These are phyloP conservation scores for Xylaria sp. DNA, from an alignment of 2,329 filamentous ascomycete species.

Conservation along the genomic window DNA sequence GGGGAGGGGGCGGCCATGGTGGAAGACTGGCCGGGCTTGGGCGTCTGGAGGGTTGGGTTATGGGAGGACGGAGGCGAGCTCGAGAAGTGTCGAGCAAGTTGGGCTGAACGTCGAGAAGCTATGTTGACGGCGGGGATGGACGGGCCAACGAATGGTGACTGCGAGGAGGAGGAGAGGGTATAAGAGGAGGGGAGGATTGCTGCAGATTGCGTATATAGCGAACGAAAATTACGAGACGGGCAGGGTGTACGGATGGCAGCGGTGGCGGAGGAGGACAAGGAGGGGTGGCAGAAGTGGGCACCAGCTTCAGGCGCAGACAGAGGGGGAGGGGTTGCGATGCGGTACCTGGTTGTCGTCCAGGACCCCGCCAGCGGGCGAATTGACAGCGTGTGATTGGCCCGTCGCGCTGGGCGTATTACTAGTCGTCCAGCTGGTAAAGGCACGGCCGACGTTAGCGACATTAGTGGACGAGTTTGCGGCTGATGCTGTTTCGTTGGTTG, in stretches of 20 bases:
- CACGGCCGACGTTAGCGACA: background rate
- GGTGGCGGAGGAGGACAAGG: constrained; percentile 16
- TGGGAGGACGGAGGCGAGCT: constrained; percentile 41
- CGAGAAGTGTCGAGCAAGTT: constrained; percentile 62
- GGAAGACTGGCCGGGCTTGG: constrained; percentile 27
- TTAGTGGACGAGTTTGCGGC: constrained; percentile 26
- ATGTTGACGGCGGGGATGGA: constrained; percentile 44
- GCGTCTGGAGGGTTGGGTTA: constrained; percentile 26
- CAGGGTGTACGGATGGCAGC: constrained; percentile 2
- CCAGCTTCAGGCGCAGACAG: constrained; percentile 27
- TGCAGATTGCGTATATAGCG: constrained; percentile 29
- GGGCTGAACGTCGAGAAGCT: constrained; percentile 56
- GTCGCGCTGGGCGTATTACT: constrained; percentile 20
- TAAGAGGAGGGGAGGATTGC: constrained; percentile 20
- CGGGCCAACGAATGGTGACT: constrained; percentile 12
- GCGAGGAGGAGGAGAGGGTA: constrained; percentile 18
- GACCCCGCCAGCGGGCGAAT: constrained; percentile 39
- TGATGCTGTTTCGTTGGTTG: constrained; percentile 21
- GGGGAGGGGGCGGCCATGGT: constrained; percentile 65
- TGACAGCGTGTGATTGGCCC: constrained; percentile 39
- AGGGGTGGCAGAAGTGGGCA: constrained; percentile 5
- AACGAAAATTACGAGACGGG: constrained; percentile 29
- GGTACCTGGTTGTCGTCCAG: constrained; percentile 28
- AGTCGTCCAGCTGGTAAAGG: constrained; percentile 8
- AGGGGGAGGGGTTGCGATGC: constrained; percentile 39